Conservation (phyloP, 345 rosid genomes). For the Zanthoxylum bungeanum region DNA sequence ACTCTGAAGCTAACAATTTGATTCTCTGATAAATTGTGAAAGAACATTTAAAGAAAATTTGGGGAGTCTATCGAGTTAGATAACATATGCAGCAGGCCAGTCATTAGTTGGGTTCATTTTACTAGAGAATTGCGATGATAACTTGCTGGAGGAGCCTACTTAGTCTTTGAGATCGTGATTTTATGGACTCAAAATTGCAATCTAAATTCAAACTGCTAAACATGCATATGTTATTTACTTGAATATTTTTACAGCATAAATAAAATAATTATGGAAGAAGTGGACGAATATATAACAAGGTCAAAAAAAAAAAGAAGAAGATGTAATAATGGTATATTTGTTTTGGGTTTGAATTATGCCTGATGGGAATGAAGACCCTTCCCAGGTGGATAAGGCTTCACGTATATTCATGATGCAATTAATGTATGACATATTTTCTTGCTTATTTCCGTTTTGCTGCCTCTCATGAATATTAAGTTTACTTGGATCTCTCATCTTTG, state of each 20-base stretch:
- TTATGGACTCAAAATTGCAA: neutral
- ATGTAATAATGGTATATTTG: neutral
- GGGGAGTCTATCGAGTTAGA: neutral
- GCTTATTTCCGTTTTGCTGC: constrained; percentile 17
- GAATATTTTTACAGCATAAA: no score
- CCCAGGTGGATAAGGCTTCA: constrained; percentile 69
- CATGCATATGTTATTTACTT: neutral
- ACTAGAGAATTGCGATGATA: neutral
- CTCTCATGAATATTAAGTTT: constrained; percentile 8
- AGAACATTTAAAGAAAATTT: neutral
- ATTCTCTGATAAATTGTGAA: neutral
- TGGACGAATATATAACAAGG: neutral
- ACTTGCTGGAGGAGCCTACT: neutral
- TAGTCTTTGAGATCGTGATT: neutral
- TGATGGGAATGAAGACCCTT: constrained; percentile 66
- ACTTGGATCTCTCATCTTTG: neutral
- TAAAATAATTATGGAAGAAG: neutral
- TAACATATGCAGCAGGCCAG: neutral
- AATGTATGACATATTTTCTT: constrained; percentile 35
- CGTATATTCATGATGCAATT: constrained; percentile 61
- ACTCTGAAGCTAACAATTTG: neutral
- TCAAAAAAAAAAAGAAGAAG: no score
- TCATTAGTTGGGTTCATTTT: neutral
- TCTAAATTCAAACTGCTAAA: neutral
- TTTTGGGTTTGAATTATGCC: constrained; percentile 9